Percentiles rank a stretch among this genome's conserved stretches.
Evolutionary conservation across 1,139 yeast species (phyloP).

Genomic region (Yamadazyma kanchanaburiensis): DNA sequence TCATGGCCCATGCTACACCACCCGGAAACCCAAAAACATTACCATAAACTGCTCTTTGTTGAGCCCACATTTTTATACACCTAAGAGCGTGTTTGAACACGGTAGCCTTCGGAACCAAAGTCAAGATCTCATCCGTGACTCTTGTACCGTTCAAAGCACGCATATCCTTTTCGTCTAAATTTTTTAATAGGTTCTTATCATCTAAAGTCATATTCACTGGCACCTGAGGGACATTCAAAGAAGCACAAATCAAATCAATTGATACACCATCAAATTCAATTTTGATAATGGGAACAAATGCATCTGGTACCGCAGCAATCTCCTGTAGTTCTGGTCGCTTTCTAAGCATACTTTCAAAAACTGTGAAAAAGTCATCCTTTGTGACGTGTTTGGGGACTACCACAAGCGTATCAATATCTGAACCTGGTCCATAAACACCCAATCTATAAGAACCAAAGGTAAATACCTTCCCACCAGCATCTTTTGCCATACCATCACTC

Average conservation of each 20-base stretch:
- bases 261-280: conserved; percentile 85
- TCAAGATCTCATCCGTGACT: conserved; percentile 91
- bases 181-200: conserved; percentile 79
- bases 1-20: conserved; percentile 99
- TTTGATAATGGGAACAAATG: conserved; percentile 92
- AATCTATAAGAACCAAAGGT: conserved; percentile 92
- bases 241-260: conserved; percentile 85
- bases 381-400: conserved; percentile 97
- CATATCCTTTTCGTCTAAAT: conserved; percentile 85
- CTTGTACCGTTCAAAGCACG: conserved; percentile 93
- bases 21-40: conserved; percentile 98
- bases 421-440: conserved; percentile 97
- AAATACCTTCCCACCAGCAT: conserved; percentile 95
- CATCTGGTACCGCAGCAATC: conserved; percentile 91
- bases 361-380: conserved; percentile 81
- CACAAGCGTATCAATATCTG: conserved; percentile 93
- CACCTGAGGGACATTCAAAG: conserved; percentile 75
- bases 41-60: conserved; percentile 87
- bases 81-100: conserved; percentile 91
- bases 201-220: conserved; percentile 71
- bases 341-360: conserved; percentile 65
- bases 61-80: conserved; percentile 96
- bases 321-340: conserved; percentile 81
- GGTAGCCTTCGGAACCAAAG: conserved; percentile 86
- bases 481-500: conserved; percentile 96